These are phyloP conservation scores for Stromatinia cepivora DNA, from an alignment of 2,329 filamentous ascomycete species.

Conservation along the genomic window DNA sequence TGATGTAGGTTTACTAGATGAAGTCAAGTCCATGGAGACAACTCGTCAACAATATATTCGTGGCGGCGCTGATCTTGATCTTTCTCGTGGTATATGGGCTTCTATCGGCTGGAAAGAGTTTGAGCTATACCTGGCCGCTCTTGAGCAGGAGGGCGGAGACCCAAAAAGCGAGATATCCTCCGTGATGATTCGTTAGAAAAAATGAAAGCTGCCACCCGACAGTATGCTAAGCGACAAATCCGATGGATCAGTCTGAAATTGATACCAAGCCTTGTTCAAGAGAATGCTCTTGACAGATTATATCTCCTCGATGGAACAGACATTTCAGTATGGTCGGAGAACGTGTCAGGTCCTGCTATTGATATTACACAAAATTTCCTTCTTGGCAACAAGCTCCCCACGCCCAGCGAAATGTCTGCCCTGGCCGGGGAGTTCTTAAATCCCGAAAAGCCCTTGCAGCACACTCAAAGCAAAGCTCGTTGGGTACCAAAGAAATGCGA, in stretches of 20 bases:
- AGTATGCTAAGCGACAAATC: constrained; percentile 82
- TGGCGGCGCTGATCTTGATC: constrained; percentile 61
- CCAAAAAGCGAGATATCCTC: constrained; percentile 53
- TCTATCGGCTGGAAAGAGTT: constrained; percentile 97
- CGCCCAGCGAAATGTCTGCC: constrained; percentile 57
- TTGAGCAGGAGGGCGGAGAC: constrained; percentile 39
- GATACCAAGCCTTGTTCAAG: constrained; percentile 63
- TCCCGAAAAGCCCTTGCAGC: constrained; percentile 49
- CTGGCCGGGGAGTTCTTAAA: constrained; percentile 58
- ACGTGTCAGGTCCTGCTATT: constrained; percentile 66
- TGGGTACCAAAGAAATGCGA: constrained; percentile 65
- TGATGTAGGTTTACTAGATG: constrained; percentile 59
- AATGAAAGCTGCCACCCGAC: constrained; percentile 79
- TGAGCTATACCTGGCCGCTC: constrained; percentile 63
- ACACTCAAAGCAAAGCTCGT: constrained; percentile 46
- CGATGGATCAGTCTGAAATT: constrained; percentile 87
- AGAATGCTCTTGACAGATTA: constrained; percentile 55
- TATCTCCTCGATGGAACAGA: constrained; percentile 83
- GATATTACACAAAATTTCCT: constrained; percentile 65
- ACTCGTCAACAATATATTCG: constrained; percentile 49
- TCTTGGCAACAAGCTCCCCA: constrained; percentile 45
- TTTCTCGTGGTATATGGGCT: constrained; percentile 86
- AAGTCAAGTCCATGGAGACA: constrained; percentile 56
- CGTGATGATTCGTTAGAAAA: constrained; percentile 64
- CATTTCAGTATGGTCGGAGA: constrained; percentile 56